Conservation (phyloP, 1,139 yeast genomes). For the Torulaspora pretoriensis region DNA sequence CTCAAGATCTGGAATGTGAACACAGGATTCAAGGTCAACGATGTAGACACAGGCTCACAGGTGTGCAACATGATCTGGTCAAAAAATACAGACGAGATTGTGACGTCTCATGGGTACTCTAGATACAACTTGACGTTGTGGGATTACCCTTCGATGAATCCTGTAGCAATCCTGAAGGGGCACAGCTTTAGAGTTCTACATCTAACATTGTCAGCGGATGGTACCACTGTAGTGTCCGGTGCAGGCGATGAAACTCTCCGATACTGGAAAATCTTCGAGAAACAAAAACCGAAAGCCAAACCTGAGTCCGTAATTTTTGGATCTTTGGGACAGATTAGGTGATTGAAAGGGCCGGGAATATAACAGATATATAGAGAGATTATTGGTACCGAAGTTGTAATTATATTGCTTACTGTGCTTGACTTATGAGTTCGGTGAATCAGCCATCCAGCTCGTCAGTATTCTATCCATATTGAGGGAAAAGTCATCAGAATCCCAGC, state of each 20-base stretch:
- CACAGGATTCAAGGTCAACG: conserved; percentile 68
- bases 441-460: conserved; percentile 24
- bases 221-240: conserved; percentile 96
- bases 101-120: conserved; percentile 93
- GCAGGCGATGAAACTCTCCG: conserved; percentile 97
- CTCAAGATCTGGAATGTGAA: conserved; percentile 91
- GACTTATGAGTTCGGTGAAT: conserved; percentile 12
- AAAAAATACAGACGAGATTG: conserved; percentile 82
- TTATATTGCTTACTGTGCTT: background rate
- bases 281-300: conserved; percentile 53
- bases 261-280: conserved; percentile 90
- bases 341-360: conserved; percentile 14
- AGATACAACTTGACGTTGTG: conserved; percentile 88
- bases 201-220: conserved; percentile 91
- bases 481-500: conserved; percentile 18
- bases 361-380: background rate
- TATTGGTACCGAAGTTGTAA: background rate
- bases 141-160: conserved; percentile 93
- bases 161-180: conserved; percentile 88
- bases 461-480: conserved; percentile 21
- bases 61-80: conserved; percentile 95
- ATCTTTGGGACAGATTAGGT: conserved; percentile 75
- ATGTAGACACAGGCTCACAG: conserved; percentile 91
- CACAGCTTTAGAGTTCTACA: conserved; percentile 91
- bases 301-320: conserved; percentile 64